Evolutionary conservation across 2,329 filamentous ascomycete genomes (phyloP).

Genomic region (Pyrenochaeta sp.): DNA sequence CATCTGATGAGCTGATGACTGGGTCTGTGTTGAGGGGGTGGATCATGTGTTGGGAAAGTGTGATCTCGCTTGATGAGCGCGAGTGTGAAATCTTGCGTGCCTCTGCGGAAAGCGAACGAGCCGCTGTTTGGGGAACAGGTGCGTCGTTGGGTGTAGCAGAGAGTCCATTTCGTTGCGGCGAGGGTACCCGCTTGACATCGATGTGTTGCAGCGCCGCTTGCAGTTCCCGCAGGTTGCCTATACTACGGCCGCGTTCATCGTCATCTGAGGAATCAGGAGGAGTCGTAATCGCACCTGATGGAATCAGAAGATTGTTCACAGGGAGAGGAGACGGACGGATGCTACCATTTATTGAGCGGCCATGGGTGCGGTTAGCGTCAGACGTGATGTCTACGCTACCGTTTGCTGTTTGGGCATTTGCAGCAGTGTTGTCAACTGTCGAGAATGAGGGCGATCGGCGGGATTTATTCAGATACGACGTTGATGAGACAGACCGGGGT

Average conservation of each 20-base stretch:
- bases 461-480: slow-evolving; percentile 69
- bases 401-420: slow-evolving; percentile 40
- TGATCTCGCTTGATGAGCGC: slow-evolving; percentile 66
- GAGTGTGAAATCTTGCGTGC: slow-evolving; percentile 70
- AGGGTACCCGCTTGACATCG: slow-evolving; percentile 69
- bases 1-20: slow-evolving; percentile 55
- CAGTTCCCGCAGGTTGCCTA: slow-evolving; percentile 68
- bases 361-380: slow-evolving; percentile 32
- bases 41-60: slow-evolving; percentile 55
- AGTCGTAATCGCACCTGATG: slow-evolving; percentile 84
- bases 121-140: slow-evolving; percentile 26
- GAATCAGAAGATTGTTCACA: slow-evolving; percentile 77
- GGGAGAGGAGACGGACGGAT: slow-evolving; percentile 87
- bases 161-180: slow-evolving; percentile 56
- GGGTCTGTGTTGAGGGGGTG: slow-evolving; percentile 56
- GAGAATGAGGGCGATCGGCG: slow-evolving; percentile 64
- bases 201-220: slow-evolving; percentile 85
- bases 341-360: slow-evolving; percentile 61
- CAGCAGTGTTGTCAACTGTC: slow-evolving; percentile 38
- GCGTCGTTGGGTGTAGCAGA: slow-evolving; percentile 27
- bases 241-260: slow-evolving; percentile 69
- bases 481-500: slow-evolving; percentile 66
- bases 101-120: slow-evolving; percentile 58
- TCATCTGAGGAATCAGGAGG: slow-evolving; percentile 93
- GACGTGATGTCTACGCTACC: slow-evolving; percentile 29